A percentile compares a stretch with the other conserved stretches of the same genome.
phyloP scores from a whole-genome alignment of 768 basidiomycete species.

The Ramaria sp. region DNA sequence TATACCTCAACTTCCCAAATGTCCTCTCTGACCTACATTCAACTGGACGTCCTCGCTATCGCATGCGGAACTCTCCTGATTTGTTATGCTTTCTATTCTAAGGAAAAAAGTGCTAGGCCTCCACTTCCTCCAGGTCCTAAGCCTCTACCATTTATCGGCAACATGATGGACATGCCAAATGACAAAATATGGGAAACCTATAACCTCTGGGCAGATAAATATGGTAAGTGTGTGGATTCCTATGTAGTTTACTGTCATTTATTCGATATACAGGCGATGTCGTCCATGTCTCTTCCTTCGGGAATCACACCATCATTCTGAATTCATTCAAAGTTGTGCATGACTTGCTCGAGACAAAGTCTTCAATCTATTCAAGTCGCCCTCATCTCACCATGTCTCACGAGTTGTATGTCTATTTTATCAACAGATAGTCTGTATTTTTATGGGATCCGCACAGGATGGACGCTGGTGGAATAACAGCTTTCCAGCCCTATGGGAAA shows the following conservation, averaged over 20 bases:
- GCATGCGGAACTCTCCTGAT: too few relatives aligned
- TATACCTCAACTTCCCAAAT: too few relatives aligned
- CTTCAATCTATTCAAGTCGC: constrained; percentile 32
- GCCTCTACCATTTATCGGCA: constrained; percentile 17
- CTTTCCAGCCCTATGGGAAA: constrained; percentile 29
- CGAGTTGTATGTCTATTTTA: constrained; percentile 20
- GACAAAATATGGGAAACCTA: constrained; percentile 12
- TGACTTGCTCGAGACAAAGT: background rate
- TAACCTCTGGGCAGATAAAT: too few relatives aligned
- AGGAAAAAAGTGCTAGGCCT: background rate
- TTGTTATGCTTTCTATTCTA: too few relatives aligned
- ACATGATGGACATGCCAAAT: constrained; percentile 15
- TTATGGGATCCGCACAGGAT: background rate
- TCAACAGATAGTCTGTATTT: background rate
- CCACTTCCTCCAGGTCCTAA: constrained; percentile 18
- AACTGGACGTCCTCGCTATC: too few relatives aligned
- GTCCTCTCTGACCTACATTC: too few relatives aligned
- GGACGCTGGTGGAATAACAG: constrained; percentile 18
- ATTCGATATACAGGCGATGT: background rate
- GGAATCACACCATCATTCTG: background rate
- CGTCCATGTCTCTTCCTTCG: background rate
- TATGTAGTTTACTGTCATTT: too few relatives aligned
- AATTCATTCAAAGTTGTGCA: background rate
- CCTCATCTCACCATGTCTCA: constrained; percentile 40
- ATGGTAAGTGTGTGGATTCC: too few relatives aligned